phyloP scores from a whole-genome alignment of 1,139 yeast genomes.

The Yamadazyma blattariae region DNA sequence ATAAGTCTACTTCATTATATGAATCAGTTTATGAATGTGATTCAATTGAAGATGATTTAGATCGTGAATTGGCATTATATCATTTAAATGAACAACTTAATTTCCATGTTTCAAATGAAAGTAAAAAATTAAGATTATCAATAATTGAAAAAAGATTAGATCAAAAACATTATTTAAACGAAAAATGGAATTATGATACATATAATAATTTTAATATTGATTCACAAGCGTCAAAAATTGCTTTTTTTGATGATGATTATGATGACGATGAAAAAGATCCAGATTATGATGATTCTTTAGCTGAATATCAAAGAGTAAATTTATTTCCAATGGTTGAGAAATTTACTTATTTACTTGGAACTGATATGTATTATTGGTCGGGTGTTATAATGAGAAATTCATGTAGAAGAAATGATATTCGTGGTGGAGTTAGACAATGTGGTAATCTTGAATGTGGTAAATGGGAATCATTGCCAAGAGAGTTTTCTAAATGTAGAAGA shows the following conservation, averaged over 20 bases:
- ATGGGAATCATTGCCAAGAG: constrained; percentile 90
- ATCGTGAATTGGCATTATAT: constrained; percentile 42
- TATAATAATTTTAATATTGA: constrained; percentile 56
- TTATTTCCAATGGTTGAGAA: constrained; percentile 89
- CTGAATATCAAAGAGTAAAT: constrained; percentile 58
- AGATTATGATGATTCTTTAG: constrained; percentile 47
- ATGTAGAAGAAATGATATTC: constrained; percentile 81
- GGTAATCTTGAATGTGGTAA: constrained; percentile 92
- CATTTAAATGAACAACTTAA: constrained; percentile 34
- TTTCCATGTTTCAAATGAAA: constrained; percentile 31
- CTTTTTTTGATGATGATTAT: neutral
- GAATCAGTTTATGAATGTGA: constrained; percentile 37
- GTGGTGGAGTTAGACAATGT: constrained; percentile 93
- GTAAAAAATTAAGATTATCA: constrained; percentile 28
- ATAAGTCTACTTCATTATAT: constrained; percentile 24
- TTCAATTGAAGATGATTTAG: constrained; percentile 31
- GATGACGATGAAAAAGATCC: constrained; percentile 18
- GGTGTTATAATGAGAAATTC: constrained; percentile 96
- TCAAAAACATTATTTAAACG: constrained; percentile 28
- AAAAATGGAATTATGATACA: constrained; percentile 53
- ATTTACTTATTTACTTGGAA: constrained; percentile 70
- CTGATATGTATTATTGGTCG: constrained; percentile 93
- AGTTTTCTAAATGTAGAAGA: constrained; percentile 91
- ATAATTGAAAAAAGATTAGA: constrained; percentile 34
- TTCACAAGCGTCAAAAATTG: constrained; percentile 20